phyloP scores from a whole-genome alignment of 257 asterid genomes.

The Ballota nigra region DNA sequence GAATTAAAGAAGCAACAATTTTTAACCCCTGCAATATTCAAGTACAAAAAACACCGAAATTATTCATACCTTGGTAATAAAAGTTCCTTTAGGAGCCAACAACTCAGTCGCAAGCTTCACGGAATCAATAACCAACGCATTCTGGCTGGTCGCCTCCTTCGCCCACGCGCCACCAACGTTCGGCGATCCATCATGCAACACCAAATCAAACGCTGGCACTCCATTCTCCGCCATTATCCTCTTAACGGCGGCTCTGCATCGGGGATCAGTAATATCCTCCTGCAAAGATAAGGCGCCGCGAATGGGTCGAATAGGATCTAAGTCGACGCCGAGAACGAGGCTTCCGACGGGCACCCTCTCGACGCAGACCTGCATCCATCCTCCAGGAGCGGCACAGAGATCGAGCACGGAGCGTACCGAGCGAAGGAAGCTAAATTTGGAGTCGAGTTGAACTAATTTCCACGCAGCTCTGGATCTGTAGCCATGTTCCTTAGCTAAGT shows the following conservation, averaged over 20 bases:
- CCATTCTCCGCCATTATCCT: conserved; percentile 78
- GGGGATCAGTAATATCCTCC: conserved; percentile 71
- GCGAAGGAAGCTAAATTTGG: conserved; percentile 68
- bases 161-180: conserved; percentile 98
- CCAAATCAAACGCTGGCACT: conserved; percentile 67
- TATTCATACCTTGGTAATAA: conserved; percentile 68
- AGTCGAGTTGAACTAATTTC: conserved; percentile 82
- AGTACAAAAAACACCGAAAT: background rate
- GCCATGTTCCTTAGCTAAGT: conserved; percentile 82
- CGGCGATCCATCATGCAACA: conserved; percentile 90
- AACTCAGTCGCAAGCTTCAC: conserved; percentile 81
- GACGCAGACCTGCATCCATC: conserved; percentile 94
- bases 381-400: conserved; percentile 99
- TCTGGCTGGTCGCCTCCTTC: conserved; percentile 86
- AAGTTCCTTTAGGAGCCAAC: conserved; percentile 84
- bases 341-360: conserved; percentile 81
- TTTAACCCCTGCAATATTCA: background rate
- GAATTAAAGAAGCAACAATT: background rate
- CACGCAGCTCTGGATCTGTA: conserved; percentile 91
- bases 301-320: conserved; percentile 74
- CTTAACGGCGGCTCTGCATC: conserved; percentile 61
- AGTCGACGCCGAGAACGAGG: conserved; percentile 84
- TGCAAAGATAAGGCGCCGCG: conserved; percentile 79
- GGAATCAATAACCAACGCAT: conserved; percentile 82
- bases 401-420: conserved; percentile 78